These are phyloP conservation scores for Apiotrichum gamsii DNA, from an alignment of 1,284 basidiomycete genomes.

Conservation along the genomic window DNA sequence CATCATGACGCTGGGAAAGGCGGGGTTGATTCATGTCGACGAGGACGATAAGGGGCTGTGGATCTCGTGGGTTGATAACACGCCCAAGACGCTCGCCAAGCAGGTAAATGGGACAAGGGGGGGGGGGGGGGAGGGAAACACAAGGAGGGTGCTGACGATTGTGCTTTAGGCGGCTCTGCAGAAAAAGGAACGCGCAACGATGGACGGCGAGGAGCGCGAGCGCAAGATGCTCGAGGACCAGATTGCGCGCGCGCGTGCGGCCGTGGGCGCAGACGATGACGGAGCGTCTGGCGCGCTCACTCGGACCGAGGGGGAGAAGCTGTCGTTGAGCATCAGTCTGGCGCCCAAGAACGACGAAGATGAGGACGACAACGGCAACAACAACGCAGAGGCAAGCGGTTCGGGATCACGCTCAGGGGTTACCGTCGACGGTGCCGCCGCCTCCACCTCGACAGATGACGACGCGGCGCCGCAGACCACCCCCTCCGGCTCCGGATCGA, in stretches of 20 bases:
- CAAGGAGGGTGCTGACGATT: no score
- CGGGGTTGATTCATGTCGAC: constrained; percentile 84
- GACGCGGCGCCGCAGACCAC: constrained; percentile 8
- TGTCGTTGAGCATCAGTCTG: constrained; percentile 38
- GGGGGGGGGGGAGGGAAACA: no score
- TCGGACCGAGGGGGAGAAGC: constrained; percentile 56
- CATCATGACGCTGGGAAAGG: constrained; percentile 78
- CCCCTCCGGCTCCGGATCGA: background rate
- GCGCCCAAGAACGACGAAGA: constrained; percentile 34
- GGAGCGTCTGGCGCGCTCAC: constrained; percentile 57
- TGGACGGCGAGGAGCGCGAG: constrained; percentile 91
- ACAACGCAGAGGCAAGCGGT: constrained; percentile 5
- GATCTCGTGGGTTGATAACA: constrained; percentile 93
- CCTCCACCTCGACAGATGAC: background rate
- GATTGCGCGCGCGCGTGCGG: constrained; percentile 70
- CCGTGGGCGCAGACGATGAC: constrained; percentile 27
- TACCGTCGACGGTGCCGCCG: no score
- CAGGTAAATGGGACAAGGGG: constrained; percentile 64
- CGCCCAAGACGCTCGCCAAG: constrained; percentile 85
- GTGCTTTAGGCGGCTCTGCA: constrained; percentile 64
- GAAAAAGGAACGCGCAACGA: constrained; percentile 86
- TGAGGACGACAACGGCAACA: no score
- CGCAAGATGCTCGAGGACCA: constrained; percentile 85
- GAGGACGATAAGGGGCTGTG: constrained; percentile 98
- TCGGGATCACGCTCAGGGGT: constrained; percentile 4